These are phyloP conservation scores for Agastache rugosa DNA, from an alignment of 257 asterid species.

Conservation along the genomic window DNA sequence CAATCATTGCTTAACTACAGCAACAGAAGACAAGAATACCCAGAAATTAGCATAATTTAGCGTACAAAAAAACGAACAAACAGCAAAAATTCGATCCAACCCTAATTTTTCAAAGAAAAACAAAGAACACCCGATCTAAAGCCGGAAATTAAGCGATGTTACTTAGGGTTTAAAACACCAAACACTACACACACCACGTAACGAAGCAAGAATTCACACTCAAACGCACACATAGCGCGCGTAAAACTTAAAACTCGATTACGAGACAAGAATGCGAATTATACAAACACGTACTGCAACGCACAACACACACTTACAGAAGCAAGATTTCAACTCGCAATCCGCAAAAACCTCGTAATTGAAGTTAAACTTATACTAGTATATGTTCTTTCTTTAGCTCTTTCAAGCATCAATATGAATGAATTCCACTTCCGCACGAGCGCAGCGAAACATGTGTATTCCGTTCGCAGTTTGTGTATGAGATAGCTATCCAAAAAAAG, in stretches of 20 bases:
- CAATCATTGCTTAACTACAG: constrained; percentile 6
- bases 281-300: constrained; percentile 13
- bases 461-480: constrained; percentile 24
- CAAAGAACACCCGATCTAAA: constrained; percentile 40
- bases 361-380: constrained; percentile 28
- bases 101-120: constrained; percentile 37
- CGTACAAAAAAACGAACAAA: constrained; percentile 6
- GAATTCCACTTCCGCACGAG: constrained; percentile 28
- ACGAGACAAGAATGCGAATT: constrained; percentile 27
- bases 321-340: constrained; percentile 41
- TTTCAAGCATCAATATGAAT: constrained; percentile 27
- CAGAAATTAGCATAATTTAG: constrained; percentile 2
- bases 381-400: background rate
- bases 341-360: constrained; percentile 40
- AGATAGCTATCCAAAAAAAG: constrained; percentile 36
- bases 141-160: constrained; percentile 23
- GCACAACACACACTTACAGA: constrained; percentile 32
- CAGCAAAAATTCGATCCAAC: constrained; percentile 45
- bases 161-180: constrained; percentile 35
- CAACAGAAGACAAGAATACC: background rate
- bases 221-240: constrained; percentile 19
- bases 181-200: constrained; percentile 12
- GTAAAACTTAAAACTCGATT: background rate
- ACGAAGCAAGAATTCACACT: constrained; percentile 29
- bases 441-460: constrained; percentile 17